A percentile compares a stretch with the other conserved stretches of the same genome.
These are phyloP conservation scores for Testicularia cyperi DNA, from an alignment of 1,284 basidiomycete genomes.

Conservation along the genomic window DNA sequence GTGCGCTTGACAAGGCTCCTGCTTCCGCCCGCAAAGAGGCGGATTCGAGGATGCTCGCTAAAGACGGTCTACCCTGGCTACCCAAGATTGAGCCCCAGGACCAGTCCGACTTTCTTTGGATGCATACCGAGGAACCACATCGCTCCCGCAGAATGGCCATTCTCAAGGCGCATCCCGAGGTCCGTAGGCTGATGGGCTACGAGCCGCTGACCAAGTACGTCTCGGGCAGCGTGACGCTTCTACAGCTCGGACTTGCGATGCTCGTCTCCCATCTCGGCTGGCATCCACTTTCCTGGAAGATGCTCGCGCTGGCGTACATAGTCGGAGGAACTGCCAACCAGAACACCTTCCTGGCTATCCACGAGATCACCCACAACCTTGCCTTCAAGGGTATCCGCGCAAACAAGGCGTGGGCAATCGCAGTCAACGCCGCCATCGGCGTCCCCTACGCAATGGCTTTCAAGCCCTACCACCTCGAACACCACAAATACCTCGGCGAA, in stretches of 20 bases:
- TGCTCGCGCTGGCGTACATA: slow-evolving; percentile 77
- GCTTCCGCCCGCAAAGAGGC: too few relatives aligned
- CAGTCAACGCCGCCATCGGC: slow-evolving; percentile 88
- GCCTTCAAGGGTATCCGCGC: slow-evolving; percentile 80
- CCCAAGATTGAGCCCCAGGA: slow-evolving; percentile 52
- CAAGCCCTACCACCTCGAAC: slow-evolving; percentile 87
- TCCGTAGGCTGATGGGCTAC: slow-evolving; percentile 90
- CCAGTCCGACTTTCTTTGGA: slow-evolving; percentile 69
- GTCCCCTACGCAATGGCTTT: slow-evolving; percentile 94
- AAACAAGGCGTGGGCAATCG: slow-evolving; percentile 84
- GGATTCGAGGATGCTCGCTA: too few relatives aligned
- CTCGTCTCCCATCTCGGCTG: slow-evolving; percentile 50
- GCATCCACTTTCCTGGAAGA: slow-evolving; percentile 71
- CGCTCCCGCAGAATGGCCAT: slow-evolving; percentile 82
- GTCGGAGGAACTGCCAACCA: slow-evolving; percentile 95
- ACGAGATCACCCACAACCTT: slow-evolving; percentile 97
- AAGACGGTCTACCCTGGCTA: slow-evolving; percentile 46
- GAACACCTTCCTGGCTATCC: slow-evolving; percentile 94
- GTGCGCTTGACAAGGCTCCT: slow-evolving; percentile 7
- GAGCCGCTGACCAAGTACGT: slow-evolving; percentile 87
- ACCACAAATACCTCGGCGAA: slow-evolving; percentile 88
- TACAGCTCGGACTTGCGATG: slow-evolving; percentile 72
- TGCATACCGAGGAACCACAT: slow-evolving; percentile 97
- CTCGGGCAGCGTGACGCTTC: slow-evolving; percentile 73
- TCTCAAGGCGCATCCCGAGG: slow-evolving; percentile 90